A percentile compares a stretch with the other conserved stretches of the same genome.
These are phyloP conservation scores for Exophiala sideris DNA, from an alignment of 2,329 filamentous ascomycete genomes.

Conservation along the genomic window DNA sequence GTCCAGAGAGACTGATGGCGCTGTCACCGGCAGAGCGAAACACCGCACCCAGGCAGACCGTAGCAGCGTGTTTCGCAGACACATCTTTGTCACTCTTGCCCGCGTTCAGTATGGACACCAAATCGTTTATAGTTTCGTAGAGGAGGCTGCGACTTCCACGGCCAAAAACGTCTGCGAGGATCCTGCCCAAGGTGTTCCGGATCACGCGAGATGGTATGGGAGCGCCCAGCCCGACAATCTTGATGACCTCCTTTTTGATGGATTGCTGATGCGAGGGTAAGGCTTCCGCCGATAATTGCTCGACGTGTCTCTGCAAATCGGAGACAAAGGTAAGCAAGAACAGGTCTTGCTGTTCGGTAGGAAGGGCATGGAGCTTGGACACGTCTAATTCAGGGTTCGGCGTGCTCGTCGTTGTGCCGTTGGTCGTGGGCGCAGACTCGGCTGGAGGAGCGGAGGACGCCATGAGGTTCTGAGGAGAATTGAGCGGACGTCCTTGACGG, in stretches of 20 bases:
- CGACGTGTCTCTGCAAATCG: constrained; percentile 75
- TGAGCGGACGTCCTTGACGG: constrained; percentile 18
- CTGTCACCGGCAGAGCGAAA: constrained; percentile 93
- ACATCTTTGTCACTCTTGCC: constrained; percentile 77
- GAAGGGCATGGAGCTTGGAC: constrained; percentile 80
- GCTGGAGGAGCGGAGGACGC: constrained; percentile 14
- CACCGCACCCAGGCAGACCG: constrained; percentile 80
- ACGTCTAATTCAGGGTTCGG: constrained; percentile 69
- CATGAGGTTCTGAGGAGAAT: constrained; percentile 5
- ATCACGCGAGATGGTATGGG: constrained; percentile 84
- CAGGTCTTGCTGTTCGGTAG: constrained; percentile 91
- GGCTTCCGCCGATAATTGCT: constrained; percentile 69
- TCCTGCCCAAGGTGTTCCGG: constrained; percentile 81
- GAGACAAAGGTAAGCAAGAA: constrained; percentile 88
- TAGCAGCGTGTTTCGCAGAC: constrained; percentile 79
- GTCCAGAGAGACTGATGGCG: constrained; percentile 74
- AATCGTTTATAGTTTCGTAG: constrained; percentile 90
- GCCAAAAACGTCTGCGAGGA: constrained; percentile 75
- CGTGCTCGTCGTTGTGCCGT: constrained; percentile 20
- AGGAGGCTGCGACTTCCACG: constrained; percentile 87
- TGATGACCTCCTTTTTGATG: constrained; percentile 90
- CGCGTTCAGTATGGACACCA: constrained; percentile 67
- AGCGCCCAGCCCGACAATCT: constrained; percentile 78
- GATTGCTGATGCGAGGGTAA: constrained; percentile 86
- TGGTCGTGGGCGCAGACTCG: constrained; percentile 12